Evolutionary conservation across 2,329 filamentous ascomycete genomes (phyloP).

Genomic region (Hypoxylon sp.): DNA sequence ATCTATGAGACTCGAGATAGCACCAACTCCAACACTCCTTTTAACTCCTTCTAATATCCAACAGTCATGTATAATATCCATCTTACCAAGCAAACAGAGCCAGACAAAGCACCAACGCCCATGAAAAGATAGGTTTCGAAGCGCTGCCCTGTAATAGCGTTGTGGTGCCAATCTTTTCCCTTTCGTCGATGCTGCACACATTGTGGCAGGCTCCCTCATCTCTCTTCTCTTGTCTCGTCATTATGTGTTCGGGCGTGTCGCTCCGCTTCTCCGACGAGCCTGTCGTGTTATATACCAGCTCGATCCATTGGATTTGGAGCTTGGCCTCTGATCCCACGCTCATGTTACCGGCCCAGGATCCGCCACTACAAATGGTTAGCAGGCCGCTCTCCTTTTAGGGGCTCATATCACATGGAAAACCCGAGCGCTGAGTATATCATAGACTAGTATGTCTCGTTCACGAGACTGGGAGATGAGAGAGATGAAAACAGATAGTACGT

Average conservation of each 20-base stretch:
- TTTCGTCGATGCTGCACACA: constrained; percentile 49
- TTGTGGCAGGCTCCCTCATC: constrained; percentile 36
- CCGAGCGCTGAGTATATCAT: background rate
- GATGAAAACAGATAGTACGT: constrained; percentile 4
- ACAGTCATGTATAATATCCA: background rate
- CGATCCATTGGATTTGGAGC: constrained; percentile 69
- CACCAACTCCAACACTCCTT: background rate
- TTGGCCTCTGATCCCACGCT: constrained; percentile 56
- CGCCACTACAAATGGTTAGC: constrained; percentile 49
- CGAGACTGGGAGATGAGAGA: background rate
- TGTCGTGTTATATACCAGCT: constrained; percentile 63
- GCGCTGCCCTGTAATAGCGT: constrained; percentile 47
- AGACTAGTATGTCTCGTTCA: background rate
- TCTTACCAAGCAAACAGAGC: constrained; percentile 31
- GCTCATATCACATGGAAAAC: background rate
- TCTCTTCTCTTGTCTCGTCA: constrained; percentile 17
- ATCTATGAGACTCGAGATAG: background rate
- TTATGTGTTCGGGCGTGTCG: background rate
- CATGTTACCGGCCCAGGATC: constrained; percentile 68
- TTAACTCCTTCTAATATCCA: background rate
- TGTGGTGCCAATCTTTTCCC: constrained; percentile 48
- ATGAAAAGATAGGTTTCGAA: constrained; percentile 35
- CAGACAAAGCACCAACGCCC: constrained; percentile 38
- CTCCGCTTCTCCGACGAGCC: constrained; percentile 21
- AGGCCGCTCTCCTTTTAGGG: background rate